A percentile compares a stretch with the other conserved stretches of the same genome.
phyloP scores from a whole-genome alignment of 73 alveolate species.

The Paramecium tetraurelia region DNA sequence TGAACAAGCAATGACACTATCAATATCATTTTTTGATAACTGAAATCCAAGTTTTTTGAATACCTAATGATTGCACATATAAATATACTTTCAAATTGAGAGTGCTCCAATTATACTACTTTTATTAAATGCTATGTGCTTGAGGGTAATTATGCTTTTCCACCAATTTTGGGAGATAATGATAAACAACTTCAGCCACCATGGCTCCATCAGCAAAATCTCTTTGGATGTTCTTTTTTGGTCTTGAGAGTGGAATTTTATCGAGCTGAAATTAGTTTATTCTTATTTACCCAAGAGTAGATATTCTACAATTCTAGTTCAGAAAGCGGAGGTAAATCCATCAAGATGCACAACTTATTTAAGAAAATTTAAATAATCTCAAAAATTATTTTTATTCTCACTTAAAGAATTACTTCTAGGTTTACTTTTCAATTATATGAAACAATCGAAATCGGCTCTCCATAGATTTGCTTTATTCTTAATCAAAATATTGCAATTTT shows the following conservation, averaged over 20 bases:
- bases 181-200: conserved; percentile 84
- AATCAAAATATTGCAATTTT: not conserved
- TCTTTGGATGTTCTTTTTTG: conserved; percentile 94
- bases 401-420: too few species aligned
- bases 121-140: conserved; percentile 65
- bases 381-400: not conserved
- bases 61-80: conserved; percentile 21
- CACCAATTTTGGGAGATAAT: conserved; percentile 79
- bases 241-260: conserved; percentile 48
- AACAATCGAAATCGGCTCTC: not conserved
- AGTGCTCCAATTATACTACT: conserved; percentile 73
- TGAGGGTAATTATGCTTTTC: conserved; percentile 84
- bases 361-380: not conserved
- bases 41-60: conserved; percentile 70
- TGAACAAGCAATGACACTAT: conserved; percentile 62
- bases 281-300: not conserved
- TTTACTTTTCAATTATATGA: too few species aligned
- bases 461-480: not conserved
- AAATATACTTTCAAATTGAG: conserved; percentile 47
- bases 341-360: not conserved
- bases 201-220: conserved; percentile 97
- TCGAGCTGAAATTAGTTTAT: not conserved
- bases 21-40: conserved; percentile 52
- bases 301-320: conserved; percentile 4
- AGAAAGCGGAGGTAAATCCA: not conserved